Percentiles rank a stretch among this genome's conserved stretches.
phyloP scores from a whole-genome alignment of 1,284 basidiomycete genomes.

The Volvariella volvacea region DNA sequence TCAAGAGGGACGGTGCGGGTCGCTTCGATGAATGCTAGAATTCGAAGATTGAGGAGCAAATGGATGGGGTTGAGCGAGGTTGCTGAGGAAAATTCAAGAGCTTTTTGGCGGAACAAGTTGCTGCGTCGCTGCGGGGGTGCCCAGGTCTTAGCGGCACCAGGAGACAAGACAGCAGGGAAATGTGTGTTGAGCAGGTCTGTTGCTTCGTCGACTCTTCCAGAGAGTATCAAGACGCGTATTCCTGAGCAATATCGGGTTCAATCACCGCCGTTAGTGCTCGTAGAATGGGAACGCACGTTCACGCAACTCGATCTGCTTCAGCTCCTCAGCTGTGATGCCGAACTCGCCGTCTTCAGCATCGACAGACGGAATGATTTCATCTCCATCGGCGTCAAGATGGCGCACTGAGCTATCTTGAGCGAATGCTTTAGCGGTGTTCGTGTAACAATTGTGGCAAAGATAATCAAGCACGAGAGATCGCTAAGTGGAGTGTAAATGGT shows the following conservation, averaged over 20 bases:
- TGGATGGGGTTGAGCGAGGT: slow-evolving; percentile 66
- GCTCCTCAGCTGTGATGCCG: background rate
- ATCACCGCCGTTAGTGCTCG: background rate
- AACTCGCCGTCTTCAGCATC: background rate
- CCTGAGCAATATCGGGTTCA: slow-evolving; percentile 34
- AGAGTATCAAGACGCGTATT: slow-evolving; percentile 58
- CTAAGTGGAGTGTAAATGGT: too few species aligned
- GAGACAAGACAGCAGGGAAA: slow-evolving; percentile 61
- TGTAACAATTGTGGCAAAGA: slow-evolving; percentile 68
- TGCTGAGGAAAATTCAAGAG: slow-evolving; percentile 42
- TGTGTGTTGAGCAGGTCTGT: slow-evolving; percentile 56
- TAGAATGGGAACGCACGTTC: background rate
- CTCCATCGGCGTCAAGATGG: slow-evolving; percentile 62
- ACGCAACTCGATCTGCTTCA: background rate
- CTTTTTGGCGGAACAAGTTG: too few species aligned
- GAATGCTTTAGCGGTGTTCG: slow-evolving; percentile 66
- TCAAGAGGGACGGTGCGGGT: slow-evolving; percentile 64
- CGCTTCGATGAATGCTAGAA: slow-evolving; percentile 78
- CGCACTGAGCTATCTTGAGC: slow-evolving; percentile 54
- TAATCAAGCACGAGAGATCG: slow-evolving; percentile 78
- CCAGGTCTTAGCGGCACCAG: slow-evolving; percentile 9
- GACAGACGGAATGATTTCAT: slow-evolving; percentile 35
- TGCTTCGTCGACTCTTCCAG: slow-evolving; percentile 66
- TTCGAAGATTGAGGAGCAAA: slow-evolving; percentile 75
- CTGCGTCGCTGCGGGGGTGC: slow-evolving; percentile 1